Base-by-base conservation (phyloP, 1,284 basidiomycete genomes). In the Coriolopsis trogii region DNA sequence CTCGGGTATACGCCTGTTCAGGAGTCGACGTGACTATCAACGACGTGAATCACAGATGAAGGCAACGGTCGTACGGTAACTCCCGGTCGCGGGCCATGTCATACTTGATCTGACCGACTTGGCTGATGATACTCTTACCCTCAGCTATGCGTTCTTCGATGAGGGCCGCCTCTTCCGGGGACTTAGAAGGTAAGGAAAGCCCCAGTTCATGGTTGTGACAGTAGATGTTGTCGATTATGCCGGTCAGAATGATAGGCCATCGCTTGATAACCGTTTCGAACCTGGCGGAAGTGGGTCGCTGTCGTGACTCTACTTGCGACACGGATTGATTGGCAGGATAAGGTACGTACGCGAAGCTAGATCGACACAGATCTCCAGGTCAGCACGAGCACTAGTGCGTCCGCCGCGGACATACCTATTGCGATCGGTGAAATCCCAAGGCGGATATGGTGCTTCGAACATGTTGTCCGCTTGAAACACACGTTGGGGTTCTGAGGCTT, bases 181-280 rank as follows among this genome's bases (percentile, higher is more conserved):
- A 46, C 46, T 44, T 53, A 24, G 73, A 56, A 3, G 46, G 40
- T 10, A 51, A 33, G 13, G 75, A 73, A 29, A 82, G 66, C 28
- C 62, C 61, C 21, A 65, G 49, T 50, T 76, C 70, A 64, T 87
- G 82, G 48, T 82, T 80, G 54, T 73, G 67, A 42, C 78, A 79
- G 62, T 85, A 80, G 38, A 94, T 70, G 41, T 82, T 81, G 65
- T 92, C 88, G 59, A 94, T 86, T 50, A 92, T 78, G 51, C 81
- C 79, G 6, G 93, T 93, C 41, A 95, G 75, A 60, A 96, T 98
- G 26, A 90, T 79, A 1, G 96, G 96, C 96, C 96, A 98, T 51
- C 93, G 78, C 67, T 78, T 77, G 46, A 76, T 61, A 7, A 84
- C 76, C 3, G 82, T 83, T 41, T 80, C 76, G 55, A 80, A 85